Evolutionary conservation across 352 stramenopile species (phyloP).

Genomic region (Phytophthora palmivora): DNA sequence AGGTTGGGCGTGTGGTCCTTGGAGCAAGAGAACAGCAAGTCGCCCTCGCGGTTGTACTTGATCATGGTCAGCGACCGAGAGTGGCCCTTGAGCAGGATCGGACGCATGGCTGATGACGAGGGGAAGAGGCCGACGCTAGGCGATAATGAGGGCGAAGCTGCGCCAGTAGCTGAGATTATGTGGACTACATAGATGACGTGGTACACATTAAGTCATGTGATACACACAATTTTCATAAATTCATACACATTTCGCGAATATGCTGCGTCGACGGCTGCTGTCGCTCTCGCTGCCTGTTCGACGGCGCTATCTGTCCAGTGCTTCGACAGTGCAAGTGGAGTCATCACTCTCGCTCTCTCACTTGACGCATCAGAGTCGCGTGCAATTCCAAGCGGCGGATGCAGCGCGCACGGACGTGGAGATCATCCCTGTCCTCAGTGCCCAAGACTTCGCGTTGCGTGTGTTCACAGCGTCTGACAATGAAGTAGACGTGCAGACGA

Average conservation of each 20-base stretch:
- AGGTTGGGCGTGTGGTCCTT: constrained; percentile 97
- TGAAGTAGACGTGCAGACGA: background rate
- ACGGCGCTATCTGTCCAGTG: constrained; percentile 3
- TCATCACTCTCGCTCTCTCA: constrained; percentile 39
- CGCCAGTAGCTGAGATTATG: too few species aligned
- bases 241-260: background rate
- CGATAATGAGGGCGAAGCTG: too few species aligned
- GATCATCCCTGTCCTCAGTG: constrained; percentile 56
- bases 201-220: too few species aligned
- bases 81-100: constrained; percentile 99
- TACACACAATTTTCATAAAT: too few species aligned
- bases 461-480: constrained; percentile 19
- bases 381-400: constrained; percentile 56
- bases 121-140: background rate
- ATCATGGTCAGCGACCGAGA: constrained; percentile 98
- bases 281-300: background rate
- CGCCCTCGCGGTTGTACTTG: constrained; percentile 99
- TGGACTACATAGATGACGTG: too few species aligned
- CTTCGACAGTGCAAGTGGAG: background rate
- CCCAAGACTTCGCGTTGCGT: constrained; percentile 56
- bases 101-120: constrained; percentile 76
- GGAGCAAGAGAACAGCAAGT: constrained; percentile 97
- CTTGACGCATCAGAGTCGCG: constrained; percentile 46
- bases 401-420: constrained; percentile 40
- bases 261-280: constrained; percentile 1